These are phyloP conservation scores for Talaromyces sp. DNA, from an alignment of 2,329 filamentous ascomycete species.

Conservation along the genomic window DNA sequence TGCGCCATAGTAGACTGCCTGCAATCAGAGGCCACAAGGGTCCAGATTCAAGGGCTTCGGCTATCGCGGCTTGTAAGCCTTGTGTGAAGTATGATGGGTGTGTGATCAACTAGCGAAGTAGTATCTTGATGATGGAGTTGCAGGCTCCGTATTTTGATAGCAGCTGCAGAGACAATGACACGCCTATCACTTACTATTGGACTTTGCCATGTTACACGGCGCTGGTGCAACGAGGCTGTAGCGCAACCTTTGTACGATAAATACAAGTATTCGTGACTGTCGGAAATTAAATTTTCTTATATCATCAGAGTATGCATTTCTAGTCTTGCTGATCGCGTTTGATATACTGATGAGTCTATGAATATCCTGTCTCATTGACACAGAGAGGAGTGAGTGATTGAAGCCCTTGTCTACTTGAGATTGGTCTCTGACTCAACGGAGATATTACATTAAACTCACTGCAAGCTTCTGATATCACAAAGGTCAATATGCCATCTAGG, in stretches of 20 bases:
- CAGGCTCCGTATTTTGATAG: no score
- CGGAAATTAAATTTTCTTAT: neutral
- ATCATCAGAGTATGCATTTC: neutral
- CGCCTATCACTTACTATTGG: no score
- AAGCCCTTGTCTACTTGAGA: neutral
- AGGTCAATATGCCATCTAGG: neutral
- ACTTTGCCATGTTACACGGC: neutral
- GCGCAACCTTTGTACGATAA: neutral
- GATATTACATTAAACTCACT: no score
- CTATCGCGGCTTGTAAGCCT: no score
- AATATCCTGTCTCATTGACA: neutral
- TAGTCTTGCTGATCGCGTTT: neutral
- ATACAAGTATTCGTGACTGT: neutral
- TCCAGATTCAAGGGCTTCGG: no score
- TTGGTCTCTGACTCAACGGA: no score
- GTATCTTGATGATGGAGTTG: no score
- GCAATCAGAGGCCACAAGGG: no score
- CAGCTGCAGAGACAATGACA: no score
- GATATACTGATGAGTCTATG: neutral
- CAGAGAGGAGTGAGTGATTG: neutral
- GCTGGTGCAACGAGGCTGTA: neutral
- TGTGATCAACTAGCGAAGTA: no score
- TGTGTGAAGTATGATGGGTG: no score
- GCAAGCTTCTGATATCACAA: neutral
- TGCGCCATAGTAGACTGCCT: no score